phyloP scores from a whole-genome alignment of 306 rosid species.

The Inga laurina region DNA sequence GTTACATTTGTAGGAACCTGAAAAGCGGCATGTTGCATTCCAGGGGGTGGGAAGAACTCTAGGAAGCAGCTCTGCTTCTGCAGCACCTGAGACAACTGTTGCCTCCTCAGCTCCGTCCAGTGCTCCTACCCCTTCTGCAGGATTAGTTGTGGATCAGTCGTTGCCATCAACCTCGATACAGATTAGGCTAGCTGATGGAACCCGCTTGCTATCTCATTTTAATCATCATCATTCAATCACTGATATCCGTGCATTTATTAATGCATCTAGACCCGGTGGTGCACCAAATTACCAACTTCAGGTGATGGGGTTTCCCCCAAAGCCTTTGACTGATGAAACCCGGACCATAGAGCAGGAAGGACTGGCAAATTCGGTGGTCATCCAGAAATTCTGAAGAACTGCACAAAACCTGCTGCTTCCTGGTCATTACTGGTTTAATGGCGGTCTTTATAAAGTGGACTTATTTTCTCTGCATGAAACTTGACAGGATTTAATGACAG shows the following conservation, averaged over 20 bases:
- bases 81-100: conserved; percentile 44
- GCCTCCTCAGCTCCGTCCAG: conserved; percentile 39
- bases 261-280: conserved; percentile 71
- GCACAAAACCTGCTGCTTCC: conserved; percentile 10
- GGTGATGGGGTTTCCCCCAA: conserved; percentile 93
- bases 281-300: conserved; percentile 74
- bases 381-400: conserved; percentile 75
- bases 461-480: conserved; percentile 3
- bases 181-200: conserved; percentile 90
- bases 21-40: conserved; percentile 62
- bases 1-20: conserved; percentile 66
- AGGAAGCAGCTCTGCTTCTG: conserved; percentile 76
- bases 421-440: conserved; percentile 20
- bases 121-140: conserved; percentile 47
- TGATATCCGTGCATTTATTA: conserved; percentile 71
- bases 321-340: conserved; percentile 64
- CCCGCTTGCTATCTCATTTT: conserved; percentile 74
- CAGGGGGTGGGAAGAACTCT: conserved; percentile 96
- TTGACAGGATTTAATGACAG: background rate
- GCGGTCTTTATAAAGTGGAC: conserved; percentile 32
- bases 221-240: conserved; percentile 66
- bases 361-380: conserved; percentile 89
- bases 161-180: conserved; percentile 84
- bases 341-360: conserved; percentile 87
- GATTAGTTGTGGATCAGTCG: conserved; percentile 68